These are phyloP conservation scores for Glonium stellatum DNA, from an alignment of 495 filamentous ascomycete genomes.

Conservation along the genomic window DNA sequence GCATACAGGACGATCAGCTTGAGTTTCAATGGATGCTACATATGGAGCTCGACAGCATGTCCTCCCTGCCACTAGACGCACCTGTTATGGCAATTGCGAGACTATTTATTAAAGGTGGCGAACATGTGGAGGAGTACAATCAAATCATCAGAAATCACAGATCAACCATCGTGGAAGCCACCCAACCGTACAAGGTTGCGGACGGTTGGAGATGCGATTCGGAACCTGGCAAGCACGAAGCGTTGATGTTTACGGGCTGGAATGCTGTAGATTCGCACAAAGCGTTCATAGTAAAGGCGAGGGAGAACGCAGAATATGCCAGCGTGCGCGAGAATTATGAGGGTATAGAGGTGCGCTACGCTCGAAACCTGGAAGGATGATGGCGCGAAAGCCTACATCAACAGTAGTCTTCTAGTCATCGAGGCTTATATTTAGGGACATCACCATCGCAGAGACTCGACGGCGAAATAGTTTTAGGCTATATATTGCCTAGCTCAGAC, in stretches of 20 bases:
- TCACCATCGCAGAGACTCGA: too few relatives aligned
- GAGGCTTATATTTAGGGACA: too few relatives aligned
- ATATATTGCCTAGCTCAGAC: too few relatives aligned
- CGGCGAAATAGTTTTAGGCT: too few relatives aligned
- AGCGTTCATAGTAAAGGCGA: constrained; percentile 7
- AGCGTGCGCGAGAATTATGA: constrained; percentile 3
- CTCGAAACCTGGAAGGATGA: constrained; percentile 14
- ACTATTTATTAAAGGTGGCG: constrained; percentile 8
- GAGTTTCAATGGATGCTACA: constrained; percentile 22
- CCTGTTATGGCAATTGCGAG: constrained; percentile 20
- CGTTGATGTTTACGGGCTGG: constrained; percentile 22
- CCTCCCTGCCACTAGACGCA: constrained; percentile 21
- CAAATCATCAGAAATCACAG: constrained; percentile 1
- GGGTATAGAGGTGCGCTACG: constrained; percentile 8
- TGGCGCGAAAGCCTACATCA: neutral
- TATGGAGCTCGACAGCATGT: constrained; percentile 19
- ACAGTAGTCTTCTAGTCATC: too few relatives aligned
- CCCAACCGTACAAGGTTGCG: constrained; percentile 14
- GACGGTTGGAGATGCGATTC: constrained; percentile 20
- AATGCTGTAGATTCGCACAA: constrained; percentile 14
- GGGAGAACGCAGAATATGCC: constrained; percentile 6
- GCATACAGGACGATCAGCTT: constrained; percentile 16
- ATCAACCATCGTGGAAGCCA: constrained; percentile 3
- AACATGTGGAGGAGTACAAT: constrained; percentile 10
- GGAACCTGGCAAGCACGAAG: constrained; percentile 14